Percentiles rank a stretch among this genome's conserved stretches.
These are phyloP conservation scores for Xenoacremonium recifei DNA, from an alignment of 2,329 filamentous ascomycete species.

Conservation along the genomic window DNA sequence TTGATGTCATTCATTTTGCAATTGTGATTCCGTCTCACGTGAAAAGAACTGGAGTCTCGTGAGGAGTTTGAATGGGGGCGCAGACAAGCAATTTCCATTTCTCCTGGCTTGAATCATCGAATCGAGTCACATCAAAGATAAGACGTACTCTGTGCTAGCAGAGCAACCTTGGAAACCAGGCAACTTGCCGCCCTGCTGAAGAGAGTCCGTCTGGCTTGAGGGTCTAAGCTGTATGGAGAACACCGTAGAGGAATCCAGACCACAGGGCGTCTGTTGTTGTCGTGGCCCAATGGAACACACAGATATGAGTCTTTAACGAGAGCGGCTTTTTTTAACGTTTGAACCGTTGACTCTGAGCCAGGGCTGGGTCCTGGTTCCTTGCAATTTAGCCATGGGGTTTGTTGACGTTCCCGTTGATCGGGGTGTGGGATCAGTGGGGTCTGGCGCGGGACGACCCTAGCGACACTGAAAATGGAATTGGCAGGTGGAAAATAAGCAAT, in stretches of 20 bases:
- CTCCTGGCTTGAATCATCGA: background rate
- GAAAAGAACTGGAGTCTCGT: too few relatives aligned
- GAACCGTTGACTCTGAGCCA: constrained; percentile 6
- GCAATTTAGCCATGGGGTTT: too few relatives aligned
- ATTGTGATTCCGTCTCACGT: too few relatives aligned
- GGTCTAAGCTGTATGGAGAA: too few relatives aligned
- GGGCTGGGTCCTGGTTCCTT: constrained; percentile 10
- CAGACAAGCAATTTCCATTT: background rate
- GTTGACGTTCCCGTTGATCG: constrained; percentile 19
- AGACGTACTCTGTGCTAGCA: too few relatives aligned
- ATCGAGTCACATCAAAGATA: too few relatives aligned
- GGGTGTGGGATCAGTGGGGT: constrained; percentile 22
- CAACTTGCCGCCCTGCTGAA: too few relatives aligned
- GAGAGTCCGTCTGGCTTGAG: too few relatives aligned
- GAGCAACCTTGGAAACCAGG: too few relatives aligned
- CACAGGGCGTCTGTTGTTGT: too few relatives aligned
- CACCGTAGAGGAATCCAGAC: too few relatives aligned
- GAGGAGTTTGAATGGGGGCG: background rate
- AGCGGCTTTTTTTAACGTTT: constrained; percentile 8
- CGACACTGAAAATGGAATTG: constrained; percentile 3
- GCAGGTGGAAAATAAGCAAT: too few relatives aligned
- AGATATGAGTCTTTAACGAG: constrained; percentile 4
- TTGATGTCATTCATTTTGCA: constrained; percentile 12
- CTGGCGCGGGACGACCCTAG: constrained; percentile 27
- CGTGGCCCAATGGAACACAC: constrained; percentile 15